phyloP scores from a whole-genome alignment of 2,329 filamentous ascomycete genomes.

The Hirsutella thompsonii region DNA sequence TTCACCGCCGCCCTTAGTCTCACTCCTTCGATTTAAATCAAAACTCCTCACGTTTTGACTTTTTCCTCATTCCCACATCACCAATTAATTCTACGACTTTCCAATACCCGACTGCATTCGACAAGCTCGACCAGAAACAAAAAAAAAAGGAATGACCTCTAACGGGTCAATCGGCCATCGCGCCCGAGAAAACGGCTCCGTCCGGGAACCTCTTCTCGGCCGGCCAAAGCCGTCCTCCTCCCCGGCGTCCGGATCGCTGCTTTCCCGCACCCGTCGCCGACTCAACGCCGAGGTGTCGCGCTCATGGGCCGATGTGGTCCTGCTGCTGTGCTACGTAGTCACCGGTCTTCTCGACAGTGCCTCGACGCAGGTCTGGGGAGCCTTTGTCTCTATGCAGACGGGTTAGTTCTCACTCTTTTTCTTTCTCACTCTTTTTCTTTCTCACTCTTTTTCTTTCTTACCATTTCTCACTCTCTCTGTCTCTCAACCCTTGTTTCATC shows the following conservation, averaged over 20 bases:
- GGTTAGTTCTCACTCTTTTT: too few species aligned
- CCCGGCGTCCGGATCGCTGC: slow-evolving; percentile 6
- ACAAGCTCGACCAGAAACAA: too few species aligned
- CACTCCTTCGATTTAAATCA: too few species aligned
- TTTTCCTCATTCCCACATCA: too few species aligned
- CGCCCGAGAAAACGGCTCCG: slow-evolving; percentile 5
- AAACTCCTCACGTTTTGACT: too few species aligned
- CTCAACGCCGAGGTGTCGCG: slow-evolving; percentile 39
- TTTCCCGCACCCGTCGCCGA: slow-evolving; percentile 16
- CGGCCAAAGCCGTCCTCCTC: slow-evolving; percentile 7
- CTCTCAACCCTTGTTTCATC: not conserved
- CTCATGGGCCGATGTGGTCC: slow-evolving; percentile 52
- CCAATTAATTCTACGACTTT: too few species aligned
- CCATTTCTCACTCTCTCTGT: too few species aligned
- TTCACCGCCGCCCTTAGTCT: too few species aligned
- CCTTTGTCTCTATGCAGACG: slow-evolving; percentile 77
- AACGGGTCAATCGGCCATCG: not conserved
- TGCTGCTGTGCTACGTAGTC: slow-evolving; percentile 62
- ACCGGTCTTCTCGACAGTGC: slow-evolving; percentile 68
- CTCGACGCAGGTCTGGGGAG: slow-evolving; percentile 64
- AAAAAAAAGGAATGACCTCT: not conserved
- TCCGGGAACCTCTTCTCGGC: slow-evolving; percentile 19
- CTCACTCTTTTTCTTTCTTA: not conserved
- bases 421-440: too few species aligned
- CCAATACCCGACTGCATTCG: too few species aligned